phyloP scores from a whole-genome alignment of 805 yeast genomes.

The Wickerhamiella siamensis region DNA sequence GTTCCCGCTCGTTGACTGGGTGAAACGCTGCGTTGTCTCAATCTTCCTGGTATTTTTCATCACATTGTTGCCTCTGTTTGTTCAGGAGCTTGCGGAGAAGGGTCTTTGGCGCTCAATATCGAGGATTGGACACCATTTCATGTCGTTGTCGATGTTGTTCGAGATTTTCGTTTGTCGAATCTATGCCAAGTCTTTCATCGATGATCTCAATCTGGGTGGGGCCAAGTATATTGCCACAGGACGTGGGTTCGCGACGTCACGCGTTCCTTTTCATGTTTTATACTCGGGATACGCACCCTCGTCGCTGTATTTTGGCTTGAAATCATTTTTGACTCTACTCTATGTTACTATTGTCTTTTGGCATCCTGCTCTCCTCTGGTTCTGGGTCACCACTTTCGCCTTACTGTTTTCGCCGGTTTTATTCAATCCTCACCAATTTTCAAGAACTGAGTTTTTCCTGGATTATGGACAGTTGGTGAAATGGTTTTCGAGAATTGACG shows the following conservation, averaged over 20 bases:
- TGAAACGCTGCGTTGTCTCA: conserved; percentile 56
- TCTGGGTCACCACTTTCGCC: conserved; percentile 80
- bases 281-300: conserved; percentile 58
- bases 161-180: conserved; percentile 69
- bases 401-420: conserved; percentile 74
- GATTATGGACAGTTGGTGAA: conserved; percentile 73
- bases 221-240: conserved; percentile 76
- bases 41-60: conserved; percentile 61
- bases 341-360: conserved; percentile 50
- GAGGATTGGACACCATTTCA: conserved; percentile 50
- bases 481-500: conserved; percentile 44
- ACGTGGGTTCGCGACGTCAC: conserved; percentile 63
- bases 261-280: conserved; percentile 50
- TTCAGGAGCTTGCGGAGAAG: conserved; percentile 63
- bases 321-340: conserved; percentile 36
- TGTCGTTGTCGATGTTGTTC: conserved; percentile 61
- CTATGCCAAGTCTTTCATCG: conserved; percentile 54
- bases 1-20: conserved; percentile 60
- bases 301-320: conserved; percentile 49
- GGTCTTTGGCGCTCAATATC: conserved; percentile 58
- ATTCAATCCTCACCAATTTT: conserved; percentile 89
- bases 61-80: conserved; percentile 59
- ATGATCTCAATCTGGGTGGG: conserved; percentile 62
- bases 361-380: conserved; percentile 80
- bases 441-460: conserved; percentile 75